A percentile compares a stretch with the other conserved stretches of the same genome.
These are phyloP conservation scores for Claviceps sp. DNA, from an alignment of 2,329 filamentous ascomycete species.

Conservation along the genomic window DNA sequence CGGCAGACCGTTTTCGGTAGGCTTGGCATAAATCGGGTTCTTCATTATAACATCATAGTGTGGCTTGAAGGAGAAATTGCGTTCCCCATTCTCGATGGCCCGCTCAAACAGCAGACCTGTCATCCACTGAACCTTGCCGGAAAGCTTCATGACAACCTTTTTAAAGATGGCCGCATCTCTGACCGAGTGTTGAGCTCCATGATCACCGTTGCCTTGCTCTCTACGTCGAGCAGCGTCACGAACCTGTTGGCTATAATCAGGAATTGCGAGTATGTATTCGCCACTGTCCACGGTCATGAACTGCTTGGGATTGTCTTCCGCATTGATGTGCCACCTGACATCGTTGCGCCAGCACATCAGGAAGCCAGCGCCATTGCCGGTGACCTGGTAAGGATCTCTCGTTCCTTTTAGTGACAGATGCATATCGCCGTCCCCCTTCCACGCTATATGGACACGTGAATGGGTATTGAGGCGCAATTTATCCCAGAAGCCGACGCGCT, in stretches of 20 bases:
- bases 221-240: conserved; percentile 43
- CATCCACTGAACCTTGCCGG: conserved; percentile 87
- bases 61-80: conserved; percentile 79
- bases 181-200: conserved; percentile 48
- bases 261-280: conserved; percentile 87
- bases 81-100: conserved; percentile 54
- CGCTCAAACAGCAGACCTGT: conserved; percentile 86
- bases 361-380: conserved; percentile 84
- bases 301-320: conserved; percentile 73
- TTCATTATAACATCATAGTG: conserved; percentile 87
- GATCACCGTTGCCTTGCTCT: conserved; percentile 41
- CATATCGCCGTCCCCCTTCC: conserved; percentile 93
- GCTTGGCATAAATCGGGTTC: conserved; percentile 59
- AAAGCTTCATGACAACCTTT: conserved; percentile 97
- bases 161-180: conserved; percentile 79
- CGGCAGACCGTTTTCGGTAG: conserved; percentile 35
- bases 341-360: conserved; percentile 98
- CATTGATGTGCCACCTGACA: conserved; percentile 74
- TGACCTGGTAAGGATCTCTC: conserved; percentile 85
- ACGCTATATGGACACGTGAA: conserved; percentile 74
- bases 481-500: conserved; percentile 95
- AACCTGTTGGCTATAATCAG: conserved; percentile 82
- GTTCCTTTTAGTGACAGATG: conserved; percentile 85
- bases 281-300: conserved; percentile 95
- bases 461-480: conserved; percentile 93